Evolutionary conservation across 2,329 filamentous ascomycete species (phyloP), one percentile per base, ranked within the genome.

Genomic region (Pseudogymnoascus destructans): DNA sequence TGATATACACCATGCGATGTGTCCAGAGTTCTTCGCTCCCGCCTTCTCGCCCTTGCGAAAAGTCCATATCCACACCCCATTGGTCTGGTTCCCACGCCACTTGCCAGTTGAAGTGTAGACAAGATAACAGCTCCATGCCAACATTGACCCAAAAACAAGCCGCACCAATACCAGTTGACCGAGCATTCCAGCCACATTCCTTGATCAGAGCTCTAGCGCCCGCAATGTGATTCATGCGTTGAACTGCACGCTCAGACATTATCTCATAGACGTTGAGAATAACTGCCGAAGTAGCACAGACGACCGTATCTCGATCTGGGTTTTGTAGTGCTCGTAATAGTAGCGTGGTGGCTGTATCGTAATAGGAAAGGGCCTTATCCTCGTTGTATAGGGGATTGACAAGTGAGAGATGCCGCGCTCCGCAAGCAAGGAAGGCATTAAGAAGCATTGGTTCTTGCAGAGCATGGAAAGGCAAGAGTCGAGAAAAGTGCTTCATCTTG

Each of bases 61-160:
- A 86, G 64, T 86, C 79, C 77, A 93, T 82, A 65, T 95, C 85
- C 15, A 96, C 76, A 1, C 87, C 87, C 91, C 92, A 96, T 9
- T 88, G 82, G 64, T 95, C 89, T 0, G 90, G 91, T 58, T 95
- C 84, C 89, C 90, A 95, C 0, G 88, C 84, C 10, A 89, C 82
- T 63, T 84, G 80, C 86, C 88, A 95, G 68, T 92, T 90, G 71
- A 89, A 89, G 63, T 89, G 85, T 13, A 96, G 75, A 69, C 90
- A 95, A 62, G 83, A 89, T 25, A 96, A 75, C n/a, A 96, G 76
- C 69, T 97, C 92, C 78, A 95, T 86, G 13, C 86, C 86, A 13
- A 95, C 84, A 65, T 95, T 95, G 35, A 96, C 76, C 91, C 92
- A 96, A 72, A 96, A 96, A 70, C 91, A 96, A 0, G 91, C 89